Evolutionary conservation across 1,139 yeast genomes (phyloP), one percentile per base, ranked within the genome.

Genomic region (Hyphopichia pseudoburtonii): DNA sequence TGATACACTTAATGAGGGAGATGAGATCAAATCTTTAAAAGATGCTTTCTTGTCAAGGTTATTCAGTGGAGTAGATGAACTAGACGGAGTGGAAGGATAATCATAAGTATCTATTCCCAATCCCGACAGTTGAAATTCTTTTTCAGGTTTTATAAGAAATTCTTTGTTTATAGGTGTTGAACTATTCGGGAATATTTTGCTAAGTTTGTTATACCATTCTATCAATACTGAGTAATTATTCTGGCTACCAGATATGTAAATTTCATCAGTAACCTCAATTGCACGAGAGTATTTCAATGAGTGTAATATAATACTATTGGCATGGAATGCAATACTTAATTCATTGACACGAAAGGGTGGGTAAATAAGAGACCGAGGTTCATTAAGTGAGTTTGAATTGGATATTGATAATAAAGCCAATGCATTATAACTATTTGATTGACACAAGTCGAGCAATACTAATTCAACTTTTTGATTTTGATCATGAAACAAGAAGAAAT

Each of bases 321-420:
- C 43, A n/a, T 56, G 47, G 27, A 46, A 51, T 17, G 48, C 10
- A 12, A 60, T 43, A 2, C 62, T 48, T 16, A 64, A 48, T 37
- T 64, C 70, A 36, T 57, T 58, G 28, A 53, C 35, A 42, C 70
- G 50, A 44, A 68, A 70, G 2, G 77, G 77, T n/a, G 76, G 76
- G 43, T 52, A 69, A 46, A 70, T 45, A 21, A 71, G 56, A 2
- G 65, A 60, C 30, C 73, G 50, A 4, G 55, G 42, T 4, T 32
- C 38, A 15, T 38, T 33, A 18, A 47, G 46, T 11, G 30, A 33
- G 4, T 50, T 51, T 6, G 39, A 39, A 9, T 33, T 19, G 6
- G 52, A 48, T 12, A 60, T 39, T 1, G 54, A 43, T 34, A 70
- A 52, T n/a, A 71, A 48, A 3, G 75, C 77, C 50, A 70, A 60